These are phyloP conservation scores for Murraya koenigii DNA, from an alignment of 345 rosid genomes.

Conservation along the genomic window DNA sequence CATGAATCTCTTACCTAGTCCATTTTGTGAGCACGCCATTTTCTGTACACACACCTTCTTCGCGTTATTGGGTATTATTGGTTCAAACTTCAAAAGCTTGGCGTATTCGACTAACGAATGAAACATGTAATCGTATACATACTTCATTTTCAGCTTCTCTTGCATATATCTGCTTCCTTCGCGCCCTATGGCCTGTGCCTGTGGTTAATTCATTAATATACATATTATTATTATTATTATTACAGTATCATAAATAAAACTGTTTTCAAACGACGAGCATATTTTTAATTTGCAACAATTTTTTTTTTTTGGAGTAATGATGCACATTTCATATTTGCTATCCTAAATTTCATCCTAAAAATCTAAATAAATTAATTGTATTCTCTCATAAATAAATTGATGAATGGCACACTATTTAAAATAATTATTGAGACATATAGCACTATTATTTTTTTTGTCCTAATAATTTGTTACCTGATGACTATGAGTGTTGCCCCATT, in stretches of 20 bases:
- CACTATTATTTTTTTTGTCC: too few relatives aligned
- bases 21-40: conserved; percentile 38
- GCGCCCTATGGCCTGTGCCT: conserved; percentile 54
- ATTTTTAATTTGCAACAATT: too few relatives aligned
- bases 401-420: too few relatives aligned
- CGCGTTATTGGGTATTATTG: conserved; percentile 35
- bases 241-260: not conserved
- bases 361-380: too few relatives aligned
- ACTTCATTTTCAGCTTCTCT: conserved; percentile 43
- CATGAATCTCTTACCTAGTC: conserved; percentile 35
- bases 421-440: rapidly evolving
- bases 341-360: rapidly evolving
- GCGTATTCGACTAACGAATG: conserved; percentile 47
- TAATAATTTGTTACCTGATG: conserved; percentile 13
- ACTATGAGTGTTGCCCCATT: conserved; percentile 36
- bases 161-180: conserved; percentile 43
- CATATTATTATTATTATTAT: too few relatives aligned
- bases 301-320: too few relatives aligned
- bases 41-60: conserved; percentile 39
- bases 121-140: conserved; percentile 61
- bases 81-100: conserved; percentile 46
- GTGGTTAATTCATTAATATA: not conserved
- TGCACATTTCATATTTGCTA: too few relatives aligned
- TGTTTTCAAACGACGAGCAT: not conserved
- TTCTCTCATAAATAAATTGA: too few relatives aligned